phyloP scores from a whole-genome alignment of 306 rosid species.

The Fagus crenata region DNA sequence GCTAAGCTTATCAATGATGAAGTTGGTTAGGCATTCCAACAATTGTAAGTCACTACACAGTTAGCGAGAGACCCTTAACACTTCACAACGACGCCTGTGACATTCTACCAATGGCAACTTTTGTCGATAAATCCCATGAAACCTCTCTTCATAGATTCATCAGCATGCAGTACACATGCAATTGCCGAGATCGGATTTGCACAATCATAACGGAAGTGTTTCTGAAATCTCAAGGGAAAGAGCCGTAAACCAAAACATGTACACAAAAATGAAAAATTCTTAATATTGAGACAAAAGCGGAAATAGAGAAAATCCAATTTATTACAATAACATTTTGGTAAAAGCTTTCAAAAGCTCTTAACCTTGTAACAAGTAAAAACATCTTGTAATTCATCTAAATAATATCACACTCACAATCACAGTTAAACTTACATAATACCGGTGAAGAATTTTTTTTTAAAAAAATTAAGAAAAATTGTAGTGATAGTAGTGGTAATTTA shows the following conservation, averaged over 20 bases:
- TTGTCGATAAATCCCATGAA: too few relatives aligned
- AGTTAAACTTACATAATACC: slow-evolving; percentile 33
- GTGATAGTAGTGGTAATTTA: slow-evolving; percentile 39
- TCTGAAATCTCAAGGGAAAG: too few relatives aligned
- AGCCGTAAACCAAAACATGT: neutral
- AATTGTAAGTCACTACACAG: too few relatives aligned
- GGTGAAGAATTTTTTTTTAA: neutral
- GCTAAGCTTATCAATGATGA: too few relatives aligned
- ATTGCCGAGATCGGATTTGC: too few relatives aligned
- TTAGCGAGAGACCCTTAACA: too few relatives aligned
- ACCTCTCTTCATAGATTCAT: too few relatives aligned
- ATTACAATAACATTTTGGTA: slow-evolving; percentile 27
- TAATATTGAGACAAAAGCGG: neutral
- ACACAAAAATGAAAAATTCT: neutral
- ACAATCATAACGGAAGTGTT: too few relatives aligned
- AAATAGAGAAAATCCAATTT: slow-evolving; percentile 15
- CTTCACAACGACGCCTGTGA: too few relatives aligned
- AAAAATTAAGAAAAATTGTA: slow-evolving; percentile 13
- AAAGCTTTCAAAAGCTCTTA: slow-evolving; percentile 19
- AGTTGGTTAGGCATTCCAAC: too few relatives aligned
- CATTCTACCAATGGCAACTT: too few relatives aligned
- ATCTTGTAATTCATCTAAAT: slow-evolving; percentile 42
- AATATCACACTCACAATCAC: slow-evolving; percentile 39
- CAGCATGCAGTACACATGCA: too few relatives aligned
- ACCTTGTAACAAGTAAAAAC: slow-evolving; percentile 30